These are phyloP conservation scores for Aureobasidium sp. DNA, from an alignment of 2,329 filamentous ascomycete species.

Conservation along the genomic window DNA sequence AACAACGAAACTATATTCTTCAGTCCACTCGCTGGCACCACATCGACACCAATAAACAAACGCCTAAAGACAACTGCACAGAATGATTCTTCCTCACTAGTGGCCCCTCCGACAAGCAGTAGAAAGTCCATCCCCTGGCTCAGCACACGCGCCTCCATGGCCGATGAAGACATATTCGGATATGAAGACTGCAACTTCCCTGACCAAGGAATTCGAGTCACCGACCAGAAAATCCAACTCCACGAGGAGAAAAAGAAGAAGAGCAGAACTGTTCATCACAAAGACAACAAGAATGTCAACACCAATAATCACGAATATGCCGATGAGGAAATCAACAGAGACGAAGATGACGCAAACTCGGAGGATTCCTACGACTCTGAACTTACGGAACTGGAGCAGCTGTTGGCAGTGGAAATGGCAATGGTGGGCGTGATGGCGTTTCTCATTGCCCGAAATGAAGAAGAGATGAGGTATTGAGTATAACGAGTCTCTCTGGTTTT, in stretches of 20 bases:
- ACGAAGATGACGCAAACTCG: background rate
- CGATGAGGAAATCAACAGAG: background rate
- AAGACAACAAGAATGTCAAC: background rate
- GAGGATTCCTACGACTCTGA: background rate
- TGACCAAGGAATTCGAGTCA: background rate
- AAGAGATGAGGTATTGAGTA: background rate
- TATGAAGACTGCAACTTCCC: background rate
- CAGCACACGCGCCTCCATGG: slow-evolving; percentile 13
- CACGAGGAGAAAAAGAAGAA: background rate
- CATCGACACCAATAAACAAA: slow-evolving; percentile 4
- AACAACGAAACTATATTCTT: background rate
- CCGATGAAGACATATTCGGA: background rate
- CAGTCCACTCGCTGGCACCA: background rate
- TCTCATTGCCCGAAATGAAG: background rate
- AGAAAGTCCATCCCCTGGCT: slow-evolving; percentile 6
- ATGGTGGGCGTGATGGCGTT: background rate
- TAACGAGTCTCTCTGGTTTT: background rate
- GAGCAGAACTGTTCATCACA: background rate
- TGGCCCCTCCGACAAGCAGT: slow-evolving; percentile 8
- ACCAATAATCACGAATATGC: background rate
- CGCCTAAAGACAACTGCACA: background rate
- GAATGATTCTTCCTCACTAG: background rate
- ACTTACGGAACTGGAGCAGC: slow-evolving; percentile 2
- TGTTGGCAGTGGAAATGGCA: background rate
- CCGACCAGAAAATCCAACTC: background rate